Base-by-base conservation (phyloP, 441 rosid genomes). In the Arabidopsis hybrid region DNA sequence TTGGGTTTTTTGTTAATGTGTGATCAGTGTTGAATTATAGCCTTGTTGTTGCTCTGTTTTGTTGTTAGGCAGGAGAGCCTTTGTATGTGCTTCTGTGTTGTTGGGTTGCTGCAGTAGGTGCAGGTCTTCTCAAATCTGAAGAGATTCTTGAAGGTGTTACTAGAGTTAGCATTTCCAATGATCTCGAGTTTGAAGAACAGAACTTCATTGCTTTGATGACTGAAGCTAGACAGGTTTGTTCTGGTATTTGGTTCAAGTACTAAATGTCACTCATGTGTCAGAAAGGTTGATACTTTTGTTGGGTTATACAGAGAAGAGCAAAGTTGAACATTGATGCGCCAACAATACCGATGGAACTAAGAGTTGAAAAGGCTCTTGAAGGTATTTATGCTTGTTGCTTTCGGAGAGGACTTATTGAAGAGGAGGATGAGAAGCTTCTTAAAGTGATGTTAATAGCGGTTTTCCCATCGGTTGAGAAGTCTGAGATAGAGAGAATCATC, bases 81-180 rank as follows among this genome's bases (percentile, higher is more conserved):
- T 80, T 95, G 89, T 85, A 89, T 83, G 99, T 92, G 73, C 85
- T 92, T 59, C 76, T 95, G 13, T 91, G 97, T 78, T 92, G 99
- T 81, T 95, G 98, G 98, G 81, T 87, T 67, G 91, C 99, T 17
- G 99, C 97, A 52, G 90, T 91, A 3, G 97, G 99, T 61, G 99
- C 98, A 64, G 99, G 99, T 58, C 90, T 95, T 68, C 83, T 95
- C 46, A 95, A 92, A 80, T 92, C 98, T 14, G 98, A 92, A 79
- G 97, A 92, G 83, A 91, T 95, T 43, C 79, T 91, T 69, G 97
- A 88, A 51, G 96, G 96, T 34, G 97, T 83, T n/a, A 87, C 93
- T 0, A 83, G 97, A 73, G 94, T 95, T 80, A 87, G 91, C 62
- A 59, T 95, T 71, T 89, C 99, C 0, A 83, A 88, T 53, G 97